These are phyloP conservation scores for Pythium insidiosum DNA, from an alignment of 352 stramenopile species.

Conservation along the genomic window DNA sequence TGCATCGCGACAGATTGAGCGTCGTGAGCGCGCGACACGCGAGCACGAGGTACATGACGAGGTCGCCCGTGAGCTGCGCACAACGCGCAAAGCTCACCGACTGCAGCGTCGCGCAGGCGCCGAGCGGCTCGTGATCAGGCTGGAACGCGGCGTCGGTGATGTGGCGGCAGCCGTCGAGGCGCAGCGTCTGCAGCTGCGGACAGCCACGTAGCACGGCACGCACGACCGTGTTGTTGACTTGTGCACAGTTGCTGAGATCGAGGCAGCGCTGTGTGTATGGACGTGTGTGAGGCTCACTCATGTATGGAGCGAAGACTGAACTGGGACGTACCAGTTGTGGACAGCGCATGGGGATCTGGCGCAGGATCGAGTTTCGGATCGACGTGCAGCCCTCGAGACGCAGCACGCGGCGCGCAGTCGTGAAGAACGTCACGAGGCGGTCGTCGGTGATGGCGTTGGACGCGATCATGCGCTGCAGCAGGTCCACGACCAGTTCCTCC, in stretches of 20 bases:
- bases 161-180: slow-evolving; percentile 79
- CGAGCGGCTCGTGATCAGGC: slow-evolving; percentile 64
- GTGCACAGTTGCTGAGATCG: slow-evolving; percentile 77
- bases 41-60: slow-evolving; percentile 75
- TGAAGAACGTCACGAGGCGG: slow-evolving; percentile 77
- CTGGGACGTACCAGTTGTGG: slow-evolving; percentile 56
- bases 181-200: slow-evolving; percentile 61
- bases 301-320: too few relatives aligned
- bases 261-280: slow-evolving; percentile 45
- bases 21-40: slow-evolving; percentile 66
- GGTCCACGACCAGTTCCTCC: slow-evolving; percentile 71
- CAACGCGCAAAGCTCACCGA: slow-evolving; percentile 75
- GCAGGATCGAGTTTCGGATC: slow-evolving; percentile 83
- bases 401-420: slow-evolving; percentile 61
- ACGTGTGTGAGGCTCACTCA: too few relatives aligned
- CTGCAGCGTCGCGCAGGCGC: slow-evolving; percentile 68
- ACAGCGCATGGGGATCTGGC: slow-evolving; percentile 80
- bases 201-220: slow-evolving; percentile 74
- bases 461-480: slow-evolving; percentile 64
- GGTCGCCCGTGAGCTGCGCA: slow-evolving; percentile 69
- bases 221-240: slow-evolving; percentile 84
- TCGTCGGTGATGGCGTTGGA: slow-evolving; percentile 76
- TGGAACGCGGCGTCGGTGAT: slow-evolving; percentile 86
- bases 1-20: slow-evolving; percentile 79
- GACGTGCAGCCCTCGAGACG: slow-evolving; percentile 57